A percentile compares a stretch with the other conserved stretches of the same genome.
These are phyloP conservation scores for Neurospora sp. DNA, from an alignment of 495 filamentous ascomycete genomes.

Conservation along the genomic window DNA sequence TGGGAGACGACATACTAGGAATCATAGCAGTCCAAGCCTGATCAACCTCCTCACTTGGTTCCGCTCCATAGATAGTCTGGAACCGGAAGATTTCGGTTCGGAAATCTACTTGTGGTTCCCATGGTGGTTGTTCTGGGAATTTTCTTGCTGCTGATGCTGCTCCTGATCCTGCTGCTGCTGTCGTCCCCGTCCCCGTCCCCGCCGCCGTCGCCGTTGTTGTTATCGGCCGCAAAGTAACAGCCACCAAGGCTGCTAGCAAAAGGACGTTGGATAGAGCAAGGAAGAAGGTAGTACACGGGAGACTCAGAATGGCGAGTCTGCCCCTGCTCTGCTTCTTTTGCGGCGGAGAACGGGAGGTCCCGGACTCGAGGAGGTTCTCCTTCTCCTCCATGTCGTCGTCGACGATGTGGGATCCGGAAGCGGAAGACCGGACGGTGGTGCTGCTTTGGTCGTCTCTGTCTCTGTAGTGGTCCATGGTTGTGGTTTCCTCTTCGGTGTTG, in stretches of 20 bases:
- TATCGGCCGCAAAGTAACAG: background rate
- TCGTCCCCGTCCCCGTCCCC: too few relatives aligned
- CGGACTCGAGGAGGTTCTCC: background rate
- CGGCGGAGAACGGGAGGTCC: background rate
- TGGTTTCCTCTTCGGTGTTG: too few relatives aligned
- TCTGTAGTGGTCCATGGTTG: constrained; percentile 1
- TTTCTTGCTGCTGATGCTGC: too few relatives aligned
- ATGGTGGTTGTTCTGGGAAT: background rate
- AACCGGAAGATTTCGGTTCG: background rate
- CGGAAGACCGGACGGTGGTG: background rate
- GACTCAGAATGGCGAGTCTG: background rate
- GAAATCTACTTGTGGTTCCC: background rate
- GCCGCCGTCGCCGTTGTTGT: background rate
- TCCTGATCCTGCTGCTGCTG: too few relatives aligned
- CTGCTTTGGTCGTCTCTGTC: constrained; percentile 3
- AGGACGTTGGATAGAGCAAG: background rate
- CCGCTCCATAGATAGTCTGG: background rate
- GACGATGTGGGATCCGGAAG: background rate
- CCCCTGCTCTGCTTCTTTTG: background rate
- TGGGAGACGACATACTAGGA: background rate
- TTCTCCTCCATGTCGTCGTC: background rate
- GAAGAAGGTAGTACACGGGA: background rate
- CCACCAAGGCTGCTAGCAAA: background rate
- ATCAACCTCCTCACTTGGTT: background rate
- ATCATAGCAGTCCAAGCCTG: constrained; percentile 3